Percentiles rank a stretch among this genome's conserved stretches.
Evolutionary conservation across 202 grass and related monocot species (phyloP).

Genomic region (Dendrocalamus latiflorus): DNA sequence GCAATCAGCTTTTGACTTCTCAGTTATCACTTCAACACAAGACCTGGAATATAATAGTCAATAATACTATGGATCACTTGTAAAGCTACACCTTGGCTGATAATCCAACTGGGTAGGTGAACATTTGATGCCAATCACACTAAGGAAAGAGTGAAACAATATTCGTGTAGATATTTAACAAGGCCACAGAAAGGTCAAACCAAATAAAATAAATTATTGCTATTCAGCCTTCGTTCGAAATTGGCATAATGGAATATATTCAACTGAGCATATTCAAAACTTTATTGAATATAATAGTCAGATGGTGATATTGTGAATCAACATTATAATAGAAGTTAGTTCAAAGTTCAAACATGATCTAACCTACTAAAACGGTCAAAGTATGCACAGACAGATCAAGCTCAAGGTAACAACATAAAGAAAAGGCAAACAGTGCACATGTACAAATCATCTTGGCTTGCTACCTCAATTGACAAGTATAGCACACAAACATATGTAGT

Average conservation of each 20-base stretch:
- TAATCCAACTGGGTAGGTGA: no score
- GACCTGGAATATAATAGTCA: neutral
- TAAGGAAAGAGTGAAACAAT: no score
- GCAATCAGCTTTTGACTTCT: conserved; percentile 33
- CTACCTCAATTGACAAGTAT: neutral
- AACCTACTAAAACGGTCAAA: no score
- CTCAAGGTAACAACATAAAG: no score
- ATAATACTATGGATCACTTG: neutral
- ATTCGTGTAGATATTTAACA: no score
- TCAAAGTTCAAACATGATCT: no score
- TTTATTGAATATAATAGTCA: neutral
- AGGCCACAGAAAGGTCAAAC: conserved; percentile 18
- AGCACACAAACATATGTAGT: neutral
- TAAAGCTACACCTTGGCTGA: neutral
- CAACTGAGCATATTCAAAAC: neutral
- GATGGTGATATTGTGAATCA: no score
- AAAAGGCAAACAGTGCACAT: neutral
- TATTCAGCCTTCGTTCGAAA: neutral
- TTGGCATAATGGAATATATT: neutral
- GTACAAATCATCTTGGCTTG: neutral
- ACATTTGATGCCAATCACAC: no score
- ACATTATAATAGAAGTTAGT: no score
- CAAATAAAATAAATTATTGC: conserved; percentile 6
- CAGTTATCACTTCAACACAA: conserved; percentile 20
- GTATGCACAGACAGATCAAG: no score